Conservation (phyloP, 2,329 filamentous ascomycete genomes). For the Talaromyces sp. region DNA sequence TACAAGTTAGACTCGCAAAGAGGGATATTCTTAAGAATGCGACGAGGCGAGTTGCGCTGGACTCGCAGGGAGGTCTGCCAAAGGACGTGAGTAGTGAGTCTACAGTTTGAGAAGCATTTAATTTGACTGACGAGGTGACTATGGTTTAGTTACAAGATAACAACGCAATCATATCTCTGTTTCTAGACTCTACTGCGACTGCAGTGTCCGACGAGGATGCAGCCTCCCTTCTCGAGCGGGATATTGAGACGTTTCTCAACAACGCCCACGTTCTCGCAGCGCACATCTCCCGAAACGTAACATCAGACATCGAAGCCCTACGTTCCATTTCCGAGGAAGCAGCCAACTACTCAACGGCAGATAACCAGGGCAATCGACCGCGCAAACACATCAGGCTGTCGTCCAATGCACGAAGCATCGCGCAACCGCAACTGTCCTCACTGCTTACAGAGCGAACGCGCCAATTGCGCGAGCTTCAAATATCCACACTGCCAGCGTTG, state of each 20-base stretch:
- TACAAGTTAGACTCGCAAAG: constrained; percentile 27
- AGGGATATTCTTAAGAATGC: constrained; percentile 27
- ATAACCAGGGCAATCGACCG: constrained; percentile 9
- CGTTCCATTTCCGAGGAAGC: constrained; percentile 19
- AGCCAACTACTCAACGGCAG: constrained; percentile 6
- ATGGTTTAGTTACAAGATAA: constrained; percentile 28
- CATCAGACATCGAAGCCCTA: constrained; percentile 21
- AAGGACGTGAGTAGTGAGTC: constrained; percentile 25
- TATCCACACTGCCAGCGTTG: constrained; percentile 27
- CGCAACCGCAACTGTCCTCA: constrained; percentile 17
- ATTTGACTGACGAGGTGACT: background rate
- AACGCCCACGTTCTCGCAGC: constrained; percentile 20
- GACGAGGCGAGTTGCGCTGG: constrained; percentile 25
- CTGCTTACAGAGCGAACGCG: constrained; percentile 23
- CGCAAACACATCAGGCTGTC: constrained; percentile 7
- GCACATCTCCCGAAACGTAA: constrained; percentile 21
- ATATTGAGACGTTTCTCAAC: constrained; percentile 29
- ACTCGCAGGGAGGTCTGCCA: constrained; percentile 24
- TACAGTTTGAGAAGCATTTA: background rate
- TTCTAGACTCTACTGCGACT: constrained; percentile 25
- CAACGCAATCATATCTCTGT: constrained; percentile 31
- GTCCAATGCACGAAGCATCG: constrained; percentile 1
- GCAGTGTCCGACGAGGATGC: constrained; percentile 16
- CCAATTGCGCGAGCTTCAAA: constrained; percentile 24
- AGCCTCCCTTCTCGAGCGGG: constrained; percentile 23